Evolutionary conservation across 2,329 filamentous ascomycete species (phyloP).

Genomic region (Lasiodiplodia theobromae): DNA sequence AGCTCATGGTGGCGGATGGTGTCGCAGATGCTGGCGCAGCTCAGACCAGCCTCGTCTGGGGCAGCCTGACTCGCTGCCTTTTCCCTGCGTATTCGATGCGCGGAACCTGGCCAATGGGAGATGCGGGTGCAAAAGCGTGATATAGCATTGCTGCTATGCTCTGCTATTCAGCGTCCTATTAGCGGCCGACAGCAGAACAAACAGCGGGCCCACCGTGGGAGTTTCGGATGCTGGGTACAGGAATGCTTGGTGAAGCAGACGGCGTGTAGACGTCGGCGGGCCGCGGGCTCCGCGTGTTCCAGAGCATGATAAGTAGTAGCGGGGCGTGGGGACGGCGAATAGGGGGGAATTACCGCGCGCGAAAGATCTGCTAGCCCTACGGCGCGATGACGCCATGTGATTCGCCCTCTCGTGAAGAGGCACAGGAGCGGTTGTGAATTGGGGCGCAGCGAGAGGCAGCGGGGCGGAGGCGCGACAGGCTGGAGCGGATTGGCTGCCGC

Average conservation of each 20-base stretch:
- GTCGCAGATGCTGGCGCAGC: background rate
- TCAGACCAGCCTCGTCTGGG: constrained; percentile 11
- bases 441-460: constrained; percentile 1
- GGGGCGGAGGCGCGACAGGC: constrained; percentile 1
- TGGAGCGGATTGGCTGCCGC: background rate
- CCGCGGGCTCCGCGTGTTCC: background rate
- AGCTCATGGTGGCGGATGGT: background rate
- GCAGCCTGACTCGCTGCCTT: constrained; percentile 9
- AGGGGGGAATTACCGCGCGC: constrained; percentile 12
- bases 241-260: no score
- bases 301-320: background rate
- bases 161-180: constrained; percentile 2
- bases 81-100: background rate
- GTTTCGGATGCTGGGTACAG: background rate
- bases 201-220: background rate
- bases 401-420: background rate
- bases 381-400: background rate
- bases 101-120: constrained; percentile 23
- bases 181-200: background rate
- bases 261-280: background rate
- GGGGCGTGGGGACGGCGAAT: background rate
- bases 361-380: constrained; percentile 17
- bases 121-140: background rate
- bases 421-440: background rate
- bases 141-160: constrained; percentile 25